Evolutionary conservation across 2,329 filamentous ascomycete species (phyloP).

Genomic region (Chrysoporthe deuterocubensis): DNA sequence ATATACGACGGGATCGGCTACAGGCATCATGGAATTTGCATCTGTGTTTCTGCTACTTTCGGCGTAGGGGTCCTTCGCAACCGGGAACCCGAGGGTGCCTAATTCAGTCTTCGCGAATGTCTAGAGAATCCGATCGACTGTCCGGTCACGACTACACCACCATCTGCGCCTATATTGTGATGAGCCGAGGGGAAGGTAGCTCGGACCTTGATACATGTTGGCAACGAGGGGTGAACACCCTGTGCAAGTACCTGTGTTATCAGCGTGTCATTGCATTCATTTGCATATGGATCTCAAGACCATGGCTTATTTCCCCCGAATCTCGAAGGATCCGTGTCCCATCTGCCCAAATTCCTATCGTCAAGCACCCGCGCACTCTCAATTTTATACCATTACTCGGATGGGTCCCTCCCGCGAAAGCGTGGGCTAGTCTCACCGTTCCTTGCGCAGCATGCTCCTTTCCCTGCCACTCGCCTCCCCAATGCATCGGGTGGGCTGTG

Average conservation of each 20-base stretch:
- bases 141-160: constrained; percentile 17
- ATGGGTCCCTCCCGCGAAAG: neutral
- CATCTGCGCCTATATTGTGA: neutral
- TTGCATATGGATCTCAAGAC: neutral
- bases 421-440: too few species aligned
- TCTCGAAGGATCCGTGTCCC: neutral
- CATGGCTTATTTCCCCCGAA: neutral
- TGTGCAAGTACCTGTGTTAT: neutral
- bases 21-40: constrained; percentile 27
- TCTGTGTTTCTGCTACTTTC: constrained; percentile 27
- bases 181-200: neutral
- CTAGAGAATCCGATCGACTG: constrained; percentile 29
- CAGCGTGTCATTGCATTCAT: neutral
- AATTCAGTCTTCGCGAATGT: constrained; percentile 28
- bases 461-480: neutral
- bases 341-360: too few species aligned
- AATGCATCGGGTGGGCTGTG: neutral
- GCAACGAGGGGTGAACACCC: neutral
- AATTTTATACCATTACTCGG: neutral
- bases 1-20: constrained; percentile 23
- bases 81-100: constrained; percentile 26
- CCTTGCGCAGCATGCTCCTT: too few species aligned
- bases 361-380: neutral
- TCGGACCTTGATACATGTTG: neutral
- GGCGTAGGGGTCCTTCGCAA: constrained; percentile 26